Conservation (phyloP, 495 filamentous ascomycete species). For the Penicillium bialowiezense region DNA sequence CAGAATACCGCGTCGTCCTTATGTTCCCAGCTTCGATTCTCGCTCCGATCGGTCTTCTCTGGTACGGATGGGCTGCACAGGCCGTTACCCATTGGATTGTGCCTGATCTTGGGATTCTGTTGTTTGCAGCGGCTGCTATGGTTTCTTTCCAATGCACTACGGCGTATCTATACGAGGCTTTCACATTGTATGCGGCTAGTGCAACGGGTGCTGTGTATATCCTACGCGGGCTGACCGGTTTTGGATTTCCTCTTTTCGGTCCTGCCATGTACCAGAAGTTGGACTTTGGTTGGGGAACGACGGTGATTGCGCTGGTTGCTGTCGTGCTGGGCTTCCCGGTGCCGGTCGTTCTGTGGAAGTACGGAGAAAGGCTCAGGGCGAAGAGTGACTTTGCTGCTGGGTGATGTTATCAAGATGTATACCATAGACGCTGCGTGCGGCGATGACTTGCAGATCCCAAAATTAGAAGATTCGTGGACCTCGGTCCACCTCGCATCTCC, state of each 20-base stretch:
- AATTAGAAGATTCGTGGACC: too few species aligned
- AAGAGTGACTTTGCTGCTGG: background rate
- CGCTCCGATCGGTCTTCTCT: constrained; percentile 56
- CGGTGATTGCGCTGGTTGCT: constrained; percentile 43
- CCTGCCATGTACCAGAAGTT: constrained; percentile 49
- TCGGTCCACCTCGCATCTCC: too few species aligned
- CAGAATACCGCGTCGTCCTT: constrained; percentile 60
- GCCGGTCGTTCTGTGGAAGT: constrained; percentile 47
- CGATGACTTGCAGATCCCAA: too few species aligned
- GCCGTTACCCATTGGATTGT: constrained; percentile 56
- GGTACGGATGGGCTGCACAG: constrained; percentile 63
- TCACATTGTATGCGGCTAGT: constrained; percentile 62
- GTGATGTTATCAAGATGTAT: too few species aligned
- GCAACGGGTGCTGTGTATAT: constrained; percentile 61
- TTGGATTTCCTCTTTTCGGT: constrained; percentile 65
- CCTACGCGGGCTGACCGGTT: constrained; percentile 57
- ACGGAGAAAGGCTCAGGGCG: constrained; percentile 7
- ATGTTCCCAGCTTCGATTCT: constrained; percentile 55
- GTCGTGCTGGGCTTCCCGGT: constrained; percentile 45
- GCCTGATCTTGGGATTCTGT: constrained; percentile 56
- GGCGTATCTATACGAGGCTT: constrained; percentile 64
- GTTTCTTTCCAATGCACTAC: constrained; percentile 59
- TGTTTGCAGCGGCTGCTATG: constrained; percentile 53
- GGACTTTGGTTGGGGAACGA: constrained; percentile 53
- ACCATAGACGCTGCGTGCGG: too few species aligned